These are phyloP conservation scores for Fusarium algeriense DNA, from an alignment of 2,329 filamentous ascomycete species.

Conservation along the genomic window DNA sequence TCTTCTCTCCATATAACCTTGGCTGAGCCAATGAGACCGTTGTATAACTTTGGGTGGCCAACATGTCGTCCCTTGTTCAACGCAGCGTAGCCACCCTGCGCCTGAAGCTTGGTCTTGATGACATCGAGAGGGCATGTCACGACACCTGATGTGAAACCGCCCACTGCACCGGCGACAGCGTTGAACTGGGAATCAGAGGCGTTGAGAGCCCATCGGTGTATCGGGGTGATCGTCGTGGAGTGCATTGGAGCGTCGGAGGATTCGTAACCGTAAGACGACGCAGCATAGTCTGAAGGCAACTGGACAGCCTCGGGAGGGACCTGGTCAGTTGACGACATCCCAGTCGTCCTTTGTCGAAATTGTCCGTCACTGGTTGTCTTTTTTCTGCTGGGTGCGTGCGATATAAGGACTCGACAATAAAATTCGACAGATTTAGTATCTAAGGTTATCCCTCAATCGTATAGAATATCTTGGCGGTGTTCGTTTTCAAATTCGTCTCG, in stretches of 20 bases:
- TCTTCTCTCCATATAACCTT: conserved; percentile 88
- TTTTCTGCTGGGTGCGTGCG: conserved; percentile 21
- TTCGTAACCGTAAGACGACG: conserved; percentile 52
- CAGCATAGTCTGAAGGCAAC: conserved; percentile 54
- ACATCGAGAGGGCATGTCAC: conserved; percentile 98
- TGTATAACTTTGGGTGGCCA: conserved; percentile 75
- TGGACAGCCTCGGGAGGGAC: conserved; percentile 52
- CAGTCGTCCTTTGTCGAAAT: conserved; percentile 29
- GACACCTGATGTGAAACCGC: conserved; percentile 91
- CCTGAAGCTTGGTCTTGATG: conserved; percentile 98
- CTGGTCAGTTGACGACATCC: conserved; percentile 66
- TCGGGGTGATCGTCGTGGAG: conserved; percentile 53
- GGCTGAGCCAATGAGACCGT: conserved; percentile 88
- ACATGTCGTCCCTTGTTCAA: conserved; percentile 62
- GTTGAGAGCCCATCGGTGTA: conserved; percentile 68
- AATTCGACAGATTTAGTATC: conserved; percentile 4
- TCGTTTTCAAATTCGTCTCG: conserved; percentile 6
- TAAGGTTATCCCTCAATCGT: conserved; percentile 14
- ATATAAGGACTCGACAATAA: conserved; percentile 6
- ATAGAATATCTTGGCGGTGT: not conserved
- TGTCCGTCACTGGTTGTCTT: conserved; percentile 14
- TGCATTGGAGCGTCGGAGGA: conserved; percentile 52
- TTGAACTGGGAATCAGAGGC: conserved; percentile 78
- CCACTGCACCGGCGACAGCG: conserved; percentile 86
- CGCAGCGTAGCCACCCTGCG: conserved; percentile 84